Conservation (phyloP, 495 filamentous ascomycete species). For the Immersiella caudata region DNA sequence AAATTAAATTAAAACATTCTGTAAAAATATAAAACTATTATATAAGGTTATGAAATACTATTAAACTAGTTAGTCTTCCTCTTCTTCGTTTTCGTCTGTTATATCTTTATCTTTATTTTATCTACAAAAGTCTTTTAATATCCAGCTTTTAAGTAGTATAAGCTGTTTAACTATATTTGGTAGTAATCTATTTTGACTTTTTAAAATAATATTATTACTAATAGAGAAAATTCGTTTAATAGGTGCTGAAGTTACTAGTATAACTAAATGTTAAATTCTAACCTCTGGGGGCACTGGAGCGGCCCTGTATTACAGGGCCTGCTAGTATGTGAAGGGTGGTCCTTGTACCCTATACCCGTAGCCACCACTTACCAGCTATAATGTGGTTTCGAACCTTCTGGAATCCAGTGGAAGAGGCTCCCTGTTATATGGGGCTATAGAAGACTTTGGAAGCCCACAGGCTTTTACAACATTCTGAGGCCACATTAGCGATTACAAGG, state of each 20-base stretch:
- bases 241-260: not conserved
- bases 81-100: not conserved
- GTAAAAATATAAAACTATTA: not conserved
- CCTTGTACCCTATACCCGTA: too few species aligned
- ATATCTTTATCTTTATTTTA: not conserved
- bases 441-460: too few species aligned
- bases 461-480: too few species aligned
- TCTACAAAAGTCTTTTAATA: not conserved
- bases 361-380: too few species aligned
- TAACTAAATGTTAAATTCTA: not conserved
- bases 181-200: not conserved
- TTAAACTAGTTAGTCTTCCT: not conserved
- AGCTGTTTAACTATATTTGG: not conserved
- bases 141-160: not conserved
- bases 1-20: not conserved
- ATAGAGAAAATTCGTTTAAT: not conserved
- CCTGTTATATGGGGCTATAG: too few species aligned
- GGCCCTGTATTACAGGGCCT: too few species aligned
- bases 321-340: too few species aligned
- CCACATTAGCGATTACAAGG: too few species aligned
- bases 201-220: not conserved
- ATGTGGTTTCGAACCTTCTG: too few species aligned
- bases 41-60: not conserved
- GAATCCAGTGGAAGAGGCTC: too few species aligned
- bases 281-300: too few species aligned